A percentile compares a stretch with the other conserved stretches of the same genome.
Conservation (phyloP, 2,329 filamentous ascomycete genomes). For the Moelleriella libera region DNA sequence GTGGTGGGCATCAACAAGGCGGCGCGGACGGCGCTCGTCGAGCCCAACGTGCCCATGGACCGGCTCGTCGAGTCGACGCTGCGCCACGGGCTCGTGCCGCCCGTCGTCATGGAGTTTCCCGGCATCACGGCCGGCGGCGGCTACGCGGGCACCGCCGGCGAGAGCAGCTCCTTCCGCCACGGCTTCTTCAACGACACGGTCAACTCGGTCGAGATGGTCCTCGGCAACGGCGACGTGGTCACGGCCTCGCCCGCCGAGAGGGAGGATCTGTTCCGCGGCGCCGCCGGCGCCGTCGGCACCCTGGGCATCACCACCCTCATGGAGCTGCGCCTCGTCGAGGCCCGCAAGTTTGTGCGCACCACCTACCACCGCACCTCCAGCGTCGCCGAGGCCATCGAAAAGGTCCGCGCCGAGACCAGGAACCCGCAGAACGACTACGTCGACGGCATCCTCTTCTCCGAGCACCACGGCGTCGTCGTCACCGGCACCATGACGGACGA, state of each 20-base stretch:
- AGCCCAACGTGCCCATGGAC: constrained; percentile 68
- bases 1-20: constrained; percentile 48
- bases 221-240: constrained; percentile 51
- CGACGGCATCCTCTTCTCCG: constrained; percentile 55
- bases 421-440: constrained; percentile 48
- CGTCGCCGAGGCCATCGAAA: constrained; percentile 29
- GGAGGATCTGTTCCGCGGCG: constrained; percentile 48
- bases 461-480: constrained; percentile 50
- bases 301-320: constrained; percentile 54
- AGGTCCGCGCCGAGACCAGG: constrained; percentile 31
- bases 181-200: constrained; percentile 59
- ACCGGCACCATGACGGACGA: constrained; percentile 47
- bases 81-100: constrained; percentile 50
- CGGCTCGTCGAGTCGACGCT: constrained; percentile 51
- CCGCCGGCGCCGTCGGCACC: constrained; percentile 53
- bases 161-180: constrained; percentile 55
- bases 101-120: constrained; percentile 64
- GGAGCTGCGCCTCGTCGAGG: constrained; percentile 47
- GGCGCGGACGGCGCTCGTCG: constrained; percentile 47
- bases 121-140: constrained; percentile 63
- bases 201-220: constrained; percentile 51
- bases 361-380: constrained; percentile 43
- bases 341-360: constrained; percentile 45
- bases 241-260: constrained; percentile 27
- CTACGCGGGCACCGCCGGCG: constrained; percentile 56